Evolutionary conservation across 257 asterid genomes (phyloP).

Genomic region (Marsdenia floribunda): DNA sequence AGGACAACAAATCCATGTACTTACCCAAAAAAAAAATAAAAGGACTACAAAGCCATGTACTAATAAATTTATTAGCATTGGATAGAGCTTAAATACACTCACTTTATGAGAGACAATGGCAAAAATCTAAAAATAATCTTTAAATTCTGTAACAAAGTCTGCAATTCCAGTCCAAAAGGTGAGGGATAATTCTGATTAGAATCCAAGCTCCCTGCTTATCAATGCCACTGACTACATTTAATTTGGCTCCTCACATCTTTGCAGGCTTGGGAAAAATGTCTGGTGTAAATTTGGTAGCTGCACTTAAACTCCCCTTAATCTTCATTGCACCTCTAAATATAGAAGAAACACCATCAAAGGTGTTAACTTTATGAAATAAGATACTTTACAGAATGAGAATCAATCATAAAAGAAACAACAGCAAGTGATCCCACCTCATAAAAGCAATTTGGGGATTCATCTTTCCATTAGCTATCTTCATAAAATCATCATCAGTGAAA

Average conservation of each 20-base stretch:
- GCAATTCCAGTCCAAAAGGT: not conserved
- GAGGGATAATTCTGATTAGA: not conserved
- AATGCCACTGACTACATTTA: not conserved
- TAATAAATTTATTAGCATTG: not conserved
- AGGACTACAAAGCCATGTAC: not conserved
- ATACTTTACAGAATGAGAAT: not conserved
- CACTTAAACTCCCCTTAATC: slow-evolving; percentile 85
- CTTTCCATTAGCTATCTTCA: slow-evolving; percentile 42
- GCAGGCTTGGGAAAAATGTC: slow-evolving; percentile 97
- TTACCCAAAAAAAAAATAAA: too few relatives aligned
- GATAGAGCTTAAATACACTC: not conserved
- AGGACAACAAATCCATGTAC: not conserved
- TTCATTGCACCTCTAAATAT: slow-evolving; percentile 71
- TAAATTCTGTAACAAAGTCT: not conserved
- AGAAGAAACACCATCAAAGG: slow-evolving; percentile 5
- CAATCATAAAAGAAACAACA: not conserved
- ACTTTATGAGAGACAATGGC: not conserved
- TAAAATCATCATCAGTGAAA: slow-evolving; percentile 64
- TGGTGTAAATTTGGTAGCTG: slow-evolving; percentile 93
- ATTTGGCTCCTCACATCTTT: slow-evolving; percentile 50
- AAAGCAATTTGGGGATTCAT: slow-evolving; percentile 67
- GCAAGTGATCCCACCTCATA: slow-evolving; percentile 34
- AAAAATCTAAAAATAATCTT: not conserved
- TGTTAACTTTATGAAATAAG: not conserved
- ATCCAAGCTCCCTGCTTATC: not conserved